These are phyloP conservation scores for Ceriops decandra DNA, from an alignment of 345 rosid genomes.

Conservation along the genomic window DNA sequence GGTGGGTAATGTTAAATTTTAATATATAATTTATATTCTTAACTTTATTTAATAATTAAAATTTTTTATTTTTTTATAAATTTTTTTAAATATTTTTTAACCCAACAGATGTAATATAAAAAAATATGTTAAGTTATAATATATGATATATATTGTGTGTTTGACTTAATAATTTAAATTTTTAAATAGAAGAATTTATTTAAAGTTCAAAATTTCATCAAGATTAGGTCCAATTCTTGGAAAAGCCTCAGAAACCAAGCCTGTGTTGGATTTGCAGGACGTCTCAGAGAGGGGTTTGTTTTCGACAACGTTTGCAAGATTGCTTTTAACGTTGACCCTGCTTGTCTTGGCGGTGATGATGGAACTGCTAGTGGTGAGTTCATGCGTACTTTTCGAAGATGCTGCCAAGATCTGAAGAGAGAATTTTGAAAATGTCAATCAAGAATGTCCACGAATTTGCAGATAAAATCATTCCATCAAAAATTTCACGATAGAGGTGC, in stretches of 20 bases:
- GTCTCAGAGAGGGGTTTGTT: constrained; percentile 12
- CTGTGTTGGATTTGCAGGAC: constrained; percentile 26
- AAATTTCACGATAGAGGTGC: not conserved
- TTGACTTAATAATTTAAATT: no score
- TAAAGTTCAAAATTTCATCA: constrained; percentile 17
- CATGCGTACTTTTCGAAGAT: constrained; percentile 28
- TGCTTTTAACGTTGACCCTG: constrained; percentile 22
- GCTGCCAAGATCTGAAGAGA: constrained; percentile 21
- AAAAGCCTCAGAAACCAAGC: constrained; percentile 9
- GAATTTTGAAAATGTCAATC: not conserved
- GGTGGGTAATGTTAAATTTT: constrained; percentile 20
- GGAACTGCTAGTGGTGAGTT: constrained; percentile 11
- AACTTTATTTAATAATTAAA: no score
- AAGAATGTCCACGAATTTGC: constrained; percentile 14
- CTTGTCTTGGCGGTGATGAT: constrained; percentile 16
- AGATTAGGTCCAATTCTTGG: constrained; percentile 31
- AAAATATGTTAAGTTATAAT: no score
- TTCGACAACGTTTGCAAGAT: constrained; percentile 31
- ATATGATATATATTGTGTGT: no score
- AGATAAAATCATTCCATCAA: constrained; percentile 10
- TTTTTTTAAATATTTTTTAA: no score
- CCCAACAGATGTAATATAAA: no score
- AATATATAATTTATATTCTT: no score
- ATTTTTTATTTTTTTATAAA: no score
- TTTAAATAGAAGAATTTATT: no score